Evolutionary conservation across 2,329 filamentous ascomycete genomes (phyloP).

Genomic region (Venturia pyrina): DNA sequence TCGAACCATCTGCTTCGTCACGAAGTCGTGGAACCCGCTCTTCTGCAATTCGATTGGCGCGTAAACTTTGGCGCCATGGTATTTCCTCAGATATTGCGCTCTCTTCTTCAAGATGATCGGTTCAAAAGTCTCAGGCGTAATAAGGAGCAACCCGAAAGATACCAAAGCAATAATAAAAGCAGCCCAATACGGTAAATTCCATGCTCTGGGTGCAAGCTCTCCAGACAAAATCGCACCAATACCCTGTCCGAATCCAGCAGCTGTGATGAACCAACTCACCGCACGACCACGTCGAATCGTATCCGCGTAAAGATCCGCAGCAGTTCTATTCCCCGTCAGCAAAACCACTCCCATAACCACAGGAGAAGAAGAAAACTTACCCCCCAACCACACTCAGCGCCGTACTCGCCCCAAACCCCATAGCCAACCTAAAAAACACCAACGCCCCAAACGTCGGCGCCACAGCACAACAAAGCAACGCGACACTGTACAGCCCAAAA

Average conservation of each 20-base stretch:
- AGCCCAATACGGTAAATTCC: constrained; percentile 35
- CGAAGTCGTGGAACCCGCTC: constrained; percentile 27
- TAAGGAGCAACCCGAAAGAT: constrained; percentile 27
- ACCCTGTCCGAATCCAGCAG: background rate
- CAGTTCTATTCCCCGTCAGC: constrained; percentile 19
- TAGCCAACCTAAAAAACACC: constrained; percentile 53
- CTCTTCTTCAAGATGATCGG: constrained; percentile 33
- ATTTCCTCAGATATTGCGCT: constrained; percentile 25
- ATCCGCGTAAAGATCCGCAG: constrained; percentile 27
- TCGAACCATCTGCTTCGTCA: constrained; percentile 36
- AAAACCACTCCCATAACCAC: background rate
- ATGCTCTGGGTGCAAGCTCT: constrained; percentile 25
- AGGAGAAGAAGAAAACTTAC: constrained; percentile 14
- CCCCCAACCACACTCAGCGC: constrained; percentile 32
- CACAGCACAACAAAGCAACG: constrained; percentile 32
- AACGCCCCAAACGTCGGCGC: constrained; percentile 58
- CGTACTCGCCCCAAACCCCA: constrained; percentile 23
- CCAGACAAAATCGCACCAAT: background rate
- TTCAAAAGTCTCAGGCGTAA: constrained; percentile 47
- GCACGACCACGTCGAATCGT: background rate
- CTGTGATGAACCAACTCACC: constrained; percentile 1
- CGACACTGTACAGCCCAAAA: constrained; percentile 50
- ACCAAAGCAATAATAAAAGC: constrained; percentile 31
- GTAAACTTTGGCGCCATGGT: constrained; percentile 40
- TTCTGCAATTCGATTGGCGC: constrained; percentile 29